These are phyloP conservation scores for Brettanomyces custersianus DNA, from an alignment of 805 yeast species.

Conservation along the genomic window DNA sequence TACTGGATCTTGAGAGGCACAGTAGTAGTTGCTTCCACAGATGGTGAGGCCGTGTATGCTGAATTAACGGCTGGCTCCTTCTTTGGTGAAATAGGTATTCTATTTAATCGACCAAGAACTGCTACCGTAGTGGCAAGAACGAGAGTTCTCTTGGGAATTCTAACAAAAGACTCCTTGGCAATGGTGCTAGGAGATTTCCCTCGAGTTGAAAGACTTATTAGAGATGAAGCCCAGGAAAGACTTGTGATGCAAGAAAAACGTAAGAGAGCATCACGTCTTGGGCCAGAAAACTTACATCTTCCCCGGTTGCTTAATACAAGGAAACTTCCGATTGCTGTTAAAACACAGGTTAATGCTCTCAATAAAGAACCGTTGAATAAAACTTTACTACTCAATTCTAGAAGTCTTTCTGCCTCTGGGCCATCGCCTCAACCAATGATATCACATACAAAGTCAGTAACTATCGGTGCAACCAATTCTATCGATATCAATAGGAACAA, in stretches of 20 bases:
- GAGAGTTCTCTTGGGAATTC: slow-evolving; percentile 56
- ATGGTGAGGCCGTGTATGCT: slow-evolving; percentile 68
- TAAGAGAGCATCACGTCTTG: slow-evolving; percentile 36
- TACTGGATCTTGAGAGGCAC: slow-evolving; percentile 73
- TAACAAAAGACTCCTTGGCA: slow-evolving; percentile 55
- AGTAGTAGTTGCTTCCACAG: slow-evolving; percentile 68
- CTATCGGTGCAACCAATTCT: slow-evolving; percentile 19
- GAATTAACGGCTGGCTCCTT: slow-evolving; percentile 61
- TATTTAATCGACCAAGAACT: slow-evolving; percentile 68
- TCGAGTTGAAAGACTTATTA: slow-evolving; percentile 51
- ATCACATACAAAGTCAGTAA: too few species aligned
- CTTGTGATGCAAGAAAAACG: slow-evolving; percentile 62
- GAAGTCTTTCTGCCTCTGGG: too few species aligned
- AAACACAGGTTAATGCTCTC: too few species aligned
- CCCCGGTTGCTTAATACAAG: too few species aligned
- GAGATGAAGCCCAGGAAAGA: slow-evolving; percentile 76
- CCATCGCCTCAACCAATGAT: too few species aligned
- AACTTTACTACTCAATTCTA: too few species aligned
- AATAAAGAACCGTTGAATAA: too few species aligned
- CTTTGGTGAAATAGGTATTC: slow-evolving; percentile 74
- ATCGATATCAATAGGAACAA: too few species aligned
- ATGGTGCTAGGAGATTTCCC: slow-evolving; percentile 57
- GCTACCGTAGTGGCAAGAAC: slow-evolving; percentile 71
- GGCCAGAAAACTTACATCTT: too few species aligned
- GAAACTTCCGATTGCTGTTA: too few species aligned